These are phyloP conservation scores for Colletotrichum caudatum DNA, from an alignment of 2,329 filamentous ascomycete genomes.

Conservation along the genomic window DNA sequence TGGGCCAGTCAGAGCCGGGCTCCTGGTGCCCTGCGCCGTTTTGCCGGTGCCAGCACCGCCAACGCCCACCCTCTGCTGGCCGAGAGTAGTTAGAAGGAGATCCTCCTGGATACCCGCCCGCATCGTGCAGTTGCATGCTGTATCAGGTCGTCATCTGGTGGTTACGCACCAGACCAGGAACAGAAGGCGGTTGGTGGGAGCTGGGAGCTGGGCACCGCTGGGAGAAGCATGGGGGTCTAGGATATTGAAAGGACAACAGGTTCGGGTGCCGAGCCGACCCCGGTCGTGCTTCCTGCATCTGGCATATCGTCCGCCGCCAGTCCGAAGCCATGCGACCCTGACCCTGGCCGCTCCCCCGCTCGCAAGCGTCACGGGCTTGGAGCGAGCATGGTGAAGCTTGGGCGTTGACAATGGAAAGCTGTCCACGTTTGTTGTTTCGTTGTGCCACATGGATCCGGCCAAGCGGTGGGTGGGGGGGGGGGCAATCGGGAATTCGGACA, in stretches of 20 bases:
- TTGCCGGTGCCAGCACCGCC: slow-evolving; percentile 14
- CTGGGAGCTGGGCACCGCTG: background rate
- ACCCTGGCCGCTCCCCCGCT: slow-evolving; percentile 19
- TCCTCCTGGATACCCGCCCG: background rate
- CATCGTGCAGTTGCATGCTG: slow-evolving; percentile 9
- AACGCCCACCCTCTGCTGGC: background rate
- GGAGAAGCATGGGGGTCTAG: background rate
- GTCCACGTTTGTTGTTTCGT: slow-evolving; percentile 1
- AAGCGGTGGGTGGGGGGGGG: background rate
- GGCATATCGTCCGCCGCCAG: slow-evolving; percentile 38
- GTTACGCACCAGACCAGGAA: slow-evolving; percentile 1
- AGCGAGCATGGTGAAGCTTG: background rate
- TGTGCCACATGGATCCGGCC: background rate
- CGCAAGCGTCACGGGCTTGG: background rate
- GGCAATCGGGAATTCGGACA: background rate
- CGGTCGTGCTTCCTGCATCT: slow-evolving; percentile 32
- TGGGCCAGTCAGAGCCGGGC: slow-evolving; percentile 15
- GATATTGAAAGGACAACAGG: background rate
- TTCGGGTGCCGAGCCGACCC: slow-evolving; percentile 34
- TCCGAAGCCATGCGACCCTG: slow-evolving; percentile 33
- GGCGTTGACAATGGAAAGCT: too few relatives aligned
- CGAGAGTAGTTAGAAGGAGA: background rate
- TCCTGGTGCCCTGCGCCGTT: slow-evolving; percentile 25
- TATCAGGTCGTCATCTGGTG: background rate
- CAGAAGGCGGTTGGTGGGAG: slow-evolving; percentile 22